Base-by-base conservation (phyloP, 2,329 filamentous ascomycete genomes). In the Rhynchosporium graminicola region DNA sequence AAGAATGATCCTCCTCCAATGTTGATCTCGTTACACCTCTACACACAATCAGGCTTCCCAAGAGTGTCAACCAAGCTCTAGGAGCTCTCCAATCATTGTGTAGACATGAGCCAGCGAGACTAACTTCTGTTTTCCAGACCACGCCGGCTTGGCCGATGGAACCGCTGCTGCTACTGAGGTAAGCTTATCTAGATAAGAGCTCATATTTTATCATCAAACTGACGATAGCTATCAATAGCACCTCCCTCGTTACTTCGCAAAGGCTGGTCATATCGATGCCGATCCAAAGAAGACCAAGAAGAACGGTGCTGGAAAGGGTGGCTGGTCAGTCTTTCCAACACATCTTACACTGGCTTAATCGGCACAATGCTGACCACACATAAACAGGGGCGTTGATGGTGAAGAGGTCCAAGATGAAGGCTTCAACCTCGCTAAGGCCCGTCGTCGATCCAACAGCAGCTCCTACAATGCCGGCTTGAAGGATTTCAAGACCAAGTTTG, bases 211-310 rank as follows among this genome's bases (percentile, higher is more conserved):
- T 56, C 65, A 59, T 50, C 36, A 57, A 54, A 64, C 55, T 51
- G 40, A 65, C 13, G 15, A 48, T 38, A 26, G 36, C 45, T 13
- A 48, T 50, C 47, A 57, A 68, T 89, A 95, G 70, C 84, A 89
- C 72, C 80, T 96, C 33, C 94, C 95, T 74, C 91, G 92, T 74
- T 98, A 90, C 85, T 98, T 98, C 77, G 92, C 86, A 77, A 97
- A 97, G 81, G 80, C 86, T 64, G 94, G 94, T 69, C 88, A 89
- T 74, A 81, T 86, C 72, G 92, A 92, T 74, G 82, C 83, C 70
- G 91, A 96, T 74, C 94, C 95, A 65, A 92, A 91, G 78, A 95
- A 96, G 83, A 88, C 90, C 75, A 99, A 99, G 87, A 99, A 99
- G 82, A 91, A 96, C 74, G 94, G 94, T 67, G 89, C 85, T 70